A percentile compares a stretch with the other conserved stretches of the same genome.
Conservation (phyloP, 2,329 filamentous ascomycete genomes). For the Rhinocladiella similis region DNA sequence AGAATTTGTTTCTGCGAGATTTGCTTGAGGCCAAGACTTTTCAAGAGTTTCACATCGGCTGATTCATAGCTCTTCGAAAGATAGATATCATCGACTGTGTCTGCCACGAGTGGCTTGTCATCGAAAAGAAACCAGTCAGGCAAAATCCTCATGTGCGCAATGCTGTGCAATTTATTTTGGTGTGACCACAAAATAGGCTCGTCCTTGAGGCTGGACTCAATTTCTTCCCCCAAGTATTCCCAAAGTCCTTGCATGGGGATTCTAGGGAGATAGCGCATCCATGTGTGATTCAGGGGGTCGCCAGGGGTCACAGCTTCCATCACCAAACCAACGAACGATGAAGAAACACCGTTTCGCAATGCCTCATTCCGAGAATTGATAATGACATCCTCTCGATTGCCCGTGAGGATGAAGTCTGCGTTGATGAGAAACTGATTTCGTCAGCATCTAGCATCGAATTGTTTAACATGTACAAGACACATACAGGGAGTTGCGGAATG, state of each 20-base stretch:
- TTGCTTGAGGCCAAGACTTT: conserved; percentile 5
- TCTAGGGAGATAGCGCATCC: conserved; percentile 18
- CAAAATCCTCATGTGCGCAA: conserved; percentile 2
- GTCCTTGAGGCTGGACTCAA: neutral
- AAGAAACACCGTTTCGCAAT: conserved; percentile 1
- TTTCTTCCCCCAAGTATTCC: conserved; percentile 3
- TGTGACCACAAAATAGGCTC: conserved; percentile 2
- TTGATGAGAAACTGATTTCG: conserved; percentile 12
- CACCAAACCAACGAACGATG: conserved; percentile 5
- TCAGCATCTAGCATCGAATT: conserved; percentile 1
- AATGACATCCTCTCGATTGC: conserved; percentile 6
- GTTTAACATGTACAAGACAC: neutral
- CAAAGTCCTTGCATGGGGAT: conserved; percentile 14
- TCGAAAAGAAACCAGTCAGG: conserved; percentile 16
- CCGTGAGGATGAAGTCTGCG: conserved; percentile 12
- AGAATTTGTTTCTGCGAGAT: conserved; percentile 8
- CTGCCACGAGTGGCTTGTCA: conserved; percentile 8
- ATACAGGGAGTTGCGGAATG: conserved; percentile 5
- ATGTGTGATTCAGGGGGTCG: conserved; percentile 8
- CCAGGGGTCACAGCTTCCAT: neutral
- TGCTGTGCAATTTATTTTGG: neutral
- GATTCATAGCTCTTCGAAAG: conserved; percentile 10
- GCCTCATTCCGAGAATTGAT: conserved; percentile 6
- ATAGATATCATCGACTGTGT: conserved; percentile 11
- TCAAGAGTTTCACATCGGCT: conserved; percentile 5